Base-by-base conservation (phyloP, 2,329 filamentous ascomycete genomes). In the Lasiodiplodia sp. region DNA sequence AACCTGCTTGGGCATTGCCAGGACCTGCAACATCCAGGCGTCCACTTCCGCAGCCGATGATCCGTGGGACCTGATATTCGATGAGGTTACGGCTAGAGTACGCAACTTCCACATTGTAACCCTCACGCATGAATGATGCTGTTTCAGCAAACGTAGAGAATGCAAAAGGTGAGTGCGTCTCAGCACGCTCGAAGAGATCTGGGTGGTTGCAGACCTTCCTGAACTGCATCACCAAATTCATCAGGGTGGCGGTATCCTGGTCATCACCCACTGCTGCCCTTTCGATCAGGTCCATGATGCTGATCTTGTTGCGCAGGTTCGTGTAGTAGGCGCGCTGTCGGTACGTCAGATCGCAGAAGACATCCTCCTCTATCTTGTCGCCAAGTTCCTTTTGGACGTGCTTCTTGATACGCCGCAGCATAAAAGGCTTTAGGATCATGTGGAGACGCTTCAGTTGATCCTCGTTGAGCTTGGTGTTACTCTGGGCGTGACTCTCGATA, bases 151-250 rank as follows among this genome's bases (percentile, higher is more conserved):
- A 99, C 78, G 91, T 88, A n/a, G 90, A 89, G 74, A 91, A 89
- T 0, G 93, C 91, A 75, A 95, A 91, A 0, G 96, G 93, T 10
- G 94, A 97, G 28, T 88, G 91, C 10, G 93, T 97, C 70, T 98
- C 95, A 11, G 95, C 94, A 56, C 96, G 91, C 80, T 99, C 94
- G 74, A 99, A 99, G 40, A 99, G 82, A 81, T 99, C 96, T 0
- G 96, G 96, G 78, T 99, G 96, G 77, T 99, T 99, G 84, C 96
- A 99, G 68, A 99, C 96, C 82, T 99, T 99, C 75, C 96, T 89
- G 87, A 99, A 99, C 82, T 99, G 96, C 96, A 99, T 99, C 71
- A 99, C 96, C 72, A 99, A 85, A 80, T 99, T 99, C 96, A 99
- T 98, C 75, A 99, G 82, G 1, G 95, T 98, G 51, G 95, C 94